A percentile compares a stretch with the other conserved stretches of the same genome.
phyloP scores from a whole-genome alignment of 805 yeast genomes.

The Ascoidea rubescens region DNA sequence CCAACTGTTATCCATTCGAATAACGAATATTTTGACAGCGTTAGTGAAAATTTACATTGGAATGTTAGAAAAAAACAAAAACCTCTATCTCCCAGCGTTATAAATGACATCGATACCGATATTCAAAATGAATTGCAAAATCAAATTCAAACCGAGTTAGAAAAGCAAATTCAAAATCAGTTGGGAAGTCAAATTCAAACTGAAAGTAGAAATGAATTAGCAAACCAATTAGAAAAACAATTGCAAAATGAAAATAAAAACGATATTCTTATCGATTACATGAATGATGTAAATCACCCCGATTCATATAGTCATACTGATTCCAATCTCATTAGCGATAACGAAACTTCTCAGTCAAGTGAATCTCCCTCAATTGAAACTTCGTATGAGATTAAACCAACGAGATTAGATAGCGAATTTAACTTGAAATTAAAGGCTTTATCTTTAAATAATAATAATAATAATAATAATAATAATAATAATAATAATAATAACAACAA shows the following conservation, averaged over 20 bases:
- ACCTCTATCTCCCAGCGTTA: slow-evolving; percentile 20
- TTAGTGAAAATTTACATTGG: slow-evolving; percentile 84
- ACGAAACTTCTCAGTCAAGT: not conserved
- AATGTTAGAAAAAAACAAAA: slow-evolving; percentile 82
- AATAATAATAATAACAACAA: too few species aligned
- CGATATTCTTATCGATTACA: not conserved
- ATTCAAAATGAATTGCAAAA: too few species aligned
- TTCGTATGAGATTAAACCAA: too few species aligned
- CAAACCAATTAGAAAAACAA: too few species aligned
- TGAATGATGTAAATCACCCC: not conserved
- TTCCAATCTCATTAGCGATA: not conserved
- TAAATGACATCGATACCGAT: too few species aligned
- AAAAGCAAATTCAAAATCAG: too few species aligned
- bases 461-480: too few species aligned
- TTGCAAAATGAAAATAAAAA: not conserved
- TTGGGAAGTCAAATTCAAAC: too few species aligned
- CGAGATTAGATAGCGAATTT: not conserved
- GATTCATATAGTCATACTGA: too few species aligned
- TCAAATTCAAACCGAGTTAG: too few species aligned
- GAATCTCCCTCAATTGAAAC: not conserved
- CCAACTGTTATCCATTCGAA: slow-evolving; percentile 75
- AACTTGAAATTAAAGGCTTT: too few species aligned
- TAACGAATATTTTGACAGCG: slow-evolving; percentile 72
- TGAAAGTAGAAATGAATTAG: too few species aligned
- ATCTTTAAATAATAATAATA: not conserved